phyloP scores from a whole-genome alignment of 202 grass and related monocot genomes.

The Brachypodium distachyon region DNA sequence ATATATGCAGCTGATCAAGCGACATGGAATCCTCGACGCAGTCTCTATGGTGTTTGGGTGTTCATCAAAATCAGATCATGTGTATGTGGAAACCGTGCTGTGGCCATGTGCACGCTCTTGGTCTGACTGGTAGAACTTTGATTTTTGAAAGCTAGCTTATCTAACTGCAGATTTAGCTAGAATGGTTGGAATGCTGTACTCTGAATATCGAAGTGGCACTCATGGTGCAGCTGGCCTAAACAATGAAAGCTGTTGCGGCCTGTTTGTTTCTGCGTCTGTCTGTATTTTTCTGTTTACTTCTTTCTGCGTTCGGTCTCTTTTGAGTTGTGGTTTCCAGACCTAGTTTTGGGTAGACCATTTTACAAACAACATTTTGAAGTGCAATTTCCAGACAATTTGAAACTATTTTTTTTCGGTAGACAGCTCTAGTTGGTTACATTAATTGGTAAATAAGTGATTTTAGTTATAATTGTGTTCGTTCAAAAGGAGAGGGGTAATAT shows the following conservation, averaged over 20 bases:
- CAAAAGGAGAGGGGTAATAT: neutral
- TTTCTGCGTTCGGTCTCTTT: neutral
- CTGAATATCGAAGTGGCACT: neutral
- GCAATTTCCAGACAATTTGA: neutral
- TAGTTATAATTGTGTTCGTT: neutral
- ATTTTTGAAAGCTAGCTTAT: neutral
- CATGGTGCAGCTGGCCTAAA: neutral
- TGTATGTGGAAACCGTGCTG: neutral
- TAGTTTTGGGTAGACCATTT: neutral
- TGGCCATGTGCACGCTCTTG: neutral
- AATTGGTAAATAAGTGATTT: neutral
- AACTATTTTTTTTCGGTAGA: neutral
- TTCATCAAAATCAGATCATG: neutral
- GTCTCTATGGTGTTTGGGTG: neutral
- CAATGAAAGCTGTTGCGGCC: neutral
- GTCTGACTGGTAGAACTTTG: neutral
- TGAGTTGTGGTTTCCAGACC: neutral
- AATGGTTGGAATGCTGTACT: constrained; percentile 11
- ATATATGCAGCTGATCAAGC: neutral
- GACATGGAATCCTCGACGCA: neutral
- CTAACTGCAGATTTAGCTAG: constrained; percentile 7
- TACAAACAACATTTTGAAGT: neutral
- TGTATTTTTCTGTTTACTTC: neutral
- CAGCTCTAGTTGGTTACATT: neutral
- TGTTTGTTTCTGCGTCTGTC: neutral